Percentiles rank a stretch among this genome's conserved stretches.
Evolutionary conservation across 345 rosid genomes (phyloP).

Genomic region (Euclidium syriacum): DNA sequence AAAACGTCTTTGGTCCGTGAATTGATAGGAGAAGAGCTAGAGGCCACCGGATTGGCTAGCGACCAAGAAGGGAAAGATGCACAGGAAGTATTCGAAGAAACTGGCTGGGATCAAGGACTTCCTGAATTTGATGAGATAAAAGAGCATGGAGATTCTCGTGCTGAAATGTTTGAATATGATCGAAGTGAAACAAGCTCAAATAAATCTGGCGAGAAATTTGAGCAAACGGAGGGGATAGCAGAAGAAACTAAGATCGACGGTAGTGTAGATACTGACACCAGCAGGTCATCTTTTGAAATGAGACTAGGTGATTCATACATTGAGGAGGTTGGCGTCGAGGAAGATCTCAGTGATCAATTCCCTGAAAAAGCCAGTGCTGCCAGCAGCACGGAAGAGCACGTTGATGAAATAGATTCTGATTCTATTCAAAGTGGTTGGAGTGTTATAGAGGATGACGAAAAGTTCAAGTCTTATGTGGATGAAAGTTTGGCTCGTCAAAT

Average conservation of each 20-base stretch:
- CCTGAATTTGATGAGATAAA: conserved; percentile 30
- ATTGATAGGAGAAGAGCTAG: conserved; percentile 37
- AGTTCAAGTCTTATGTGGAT: conserved; percentile 3
- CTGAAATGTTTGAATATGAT: conserved; percentile 28
- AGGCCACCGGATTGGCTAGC: conserved; percentile 34
- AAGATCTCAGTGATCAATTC: conserved; percentile 30
- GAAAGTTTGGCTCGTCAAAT: conserved; percentile 10
- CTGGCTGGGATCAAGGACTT: conserved; percentile 34
- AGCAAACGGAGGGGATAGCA: conserved; percentile 12
- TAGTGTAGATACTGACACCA: conserved; percentile 27
- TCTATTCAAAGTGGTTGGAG: conserved; percentile 36
- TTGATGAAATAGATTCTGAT: conserved; percentile 40
- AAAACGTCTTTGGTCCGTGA: conserved; percentile 29
- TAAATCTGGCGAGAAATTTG: conserved; percentile 25
- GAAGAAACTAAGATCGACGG: conserved; percentile 18
- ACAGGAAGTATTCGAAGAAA: conserved; percentile 34
- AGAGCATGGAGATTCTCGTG: conserved; percentile 34
- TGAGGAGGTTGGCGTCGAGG: conserved; percentile 30
- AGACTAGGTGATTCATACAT: conserved; percentile 21
- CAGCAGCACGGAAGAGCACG: conserved; percentile 30
- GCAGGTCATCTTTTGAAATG: conserved; percentile 30
- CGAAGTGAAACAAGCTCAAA: conserved; percentile 28
- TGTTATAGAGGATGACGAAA: conserved; percentile 24
- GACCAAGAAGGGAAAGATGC: conserved; percentile 33
- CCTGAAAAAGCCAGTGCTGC: conserved; percentile 24